A percentile compares a stretch with the other conserved stretches of the same genome.
Conservation (phyloP, 495 filamentous ascomycete genomes). For the Penicillium canescens region DNA sequence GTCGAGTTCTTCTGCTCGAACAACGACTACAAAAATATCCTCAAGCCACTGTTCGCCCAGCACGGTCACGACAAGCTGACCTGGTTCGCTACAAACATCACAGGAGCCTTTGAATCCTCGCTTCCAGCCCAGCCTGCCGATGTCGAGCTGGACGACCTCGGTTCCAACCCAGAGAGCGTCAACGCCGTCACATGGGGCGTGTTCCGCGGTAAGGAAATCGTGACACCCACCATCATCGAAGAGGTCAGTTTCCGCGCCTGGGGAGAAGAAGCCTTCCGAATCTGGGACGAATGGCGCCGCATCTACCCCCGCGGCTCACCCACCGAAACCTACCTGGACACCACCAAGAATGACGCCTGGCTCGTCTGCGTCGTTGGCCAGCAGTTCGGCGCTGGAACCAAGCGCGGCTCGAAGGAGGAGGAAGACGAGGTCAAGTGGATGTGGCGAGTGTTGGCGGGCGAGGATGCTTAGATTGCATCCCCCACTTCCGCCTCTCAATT, state of each 20-base stretch:
- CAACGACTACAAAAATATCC: constrained; percentile 60
- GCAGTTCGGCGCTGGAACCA: constrained; percentile 58
- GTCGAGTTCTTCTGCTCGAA: constrained; percentile 89
- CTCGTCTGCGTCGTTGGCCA: constrained; percentile 91
- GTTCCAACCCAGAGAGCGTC: constrained; percentile 54
- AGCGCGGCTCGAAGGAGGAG: constrained; percentile 43
- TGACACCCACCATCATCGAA: constrained; percentile 97
- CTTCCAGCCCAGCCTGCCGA: constrained; percentile 37
- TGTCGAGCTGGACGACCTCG: constrained; percentile 34
- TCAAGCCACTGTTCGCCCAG: constrained; percentile 61
- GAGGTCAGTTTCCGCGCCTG: constrained; percentile 92
- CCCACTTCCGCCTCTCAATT: not conserved
- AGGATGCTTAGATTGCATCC: constrained; percentile 13
- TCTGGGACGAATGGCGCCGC: constrained; percentile 91
- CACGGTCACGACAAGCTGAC: constrained; percentile 64
- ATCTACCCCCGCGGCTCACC: constrained; percentile 69
- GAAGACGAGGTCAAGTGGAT: constrained; percentile 45
- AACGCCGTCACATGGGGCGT: constrained; percentile 98
- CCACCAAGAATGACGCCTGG: constrained; percentile 70
- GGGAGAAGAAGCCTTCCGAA: constrained; percentile 93
- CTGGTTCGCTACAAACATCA: constrained; percentile 80
- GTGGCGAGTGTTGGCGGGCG: constrained; percentile 41
- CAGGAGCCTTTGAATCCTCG: constrained; percentile 70
- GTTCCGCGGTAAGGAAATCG: constrained; percentile 95
- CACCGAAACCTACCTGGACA: constrained; percentile 68